These are phyloP conservation scores for Mycena vulgaris DNA, from an alignment of 768 basidiomycete genomes.

Conservation along the genomic window DNA sequence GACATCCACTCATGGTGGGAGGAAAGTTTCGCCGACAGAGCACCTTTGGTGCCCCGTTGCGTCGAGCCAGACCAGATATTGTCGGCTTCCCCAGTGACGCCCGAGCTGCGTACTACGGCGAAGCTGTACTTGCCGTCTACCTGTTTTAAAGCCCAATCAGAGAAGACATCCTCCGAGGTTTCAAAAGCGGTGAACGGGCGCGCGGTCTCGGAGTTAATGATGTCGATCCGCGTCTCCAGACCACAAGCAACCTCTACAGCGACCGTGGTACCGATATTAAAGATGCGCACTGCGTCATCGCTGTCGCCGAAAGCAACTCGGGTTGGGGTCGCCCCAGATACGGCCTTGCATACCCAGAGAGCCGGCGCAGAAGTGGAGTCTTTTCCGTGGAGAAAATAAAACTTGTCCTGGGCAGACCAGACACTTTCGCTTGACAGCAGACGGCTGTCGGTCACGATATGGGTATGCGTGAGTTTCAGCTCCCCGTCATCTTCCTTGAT, in stretches of 20 bases:
- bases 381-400: slow-evolving; percentile 9
- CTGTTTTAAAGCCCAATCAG: slow-evolving; percentile 29
- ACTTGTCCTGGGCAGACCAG: slow-evolving; percentile 19
- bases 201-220: not conserved
- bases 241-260: slow-evolving; percentile 35
- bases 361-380: slow-evolving; percentile 12
- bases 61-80: slow-evolving; percentile 33
- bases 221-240: slow-evolving; percentile 30
- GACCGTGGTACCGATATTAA: slow-evolving; percentile 4
- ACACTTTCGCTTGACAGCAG: not conserved
- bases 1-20: slow-evolving; percentile 34
- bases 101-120: slow-evolving; percentile 32
- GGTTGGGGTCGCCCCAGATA: not conserved
- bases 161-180: slow-evolving; percentile 30
- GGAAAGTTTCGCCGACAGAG: slow-evolving; percentile 31
- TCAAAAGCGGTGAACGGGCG: slow-evolving; percentile 22
- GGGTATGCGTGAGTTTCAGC: not conserved
- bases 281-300: slow-evolving; percentile 18
- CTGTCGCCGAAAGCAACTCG: slow-evolving; percentile 27
- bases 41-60: slow-evolving; percentile 4
- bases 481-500: slow-evolving; percentile 15
- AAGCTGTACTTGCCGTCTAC: slow-evolving; percentile 27
- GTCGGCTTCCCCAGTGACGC: slow-evolving; percentile 31
- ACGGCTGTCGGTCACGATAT: slow-evolving; percentile 25
- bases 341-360: slow-evolving; percentile 16